phyloP scores from a whole-genome alignment of 2,329 filamentous ascomycete genomes.

The Pseudovirgaria hyperparasitica region DNA sequence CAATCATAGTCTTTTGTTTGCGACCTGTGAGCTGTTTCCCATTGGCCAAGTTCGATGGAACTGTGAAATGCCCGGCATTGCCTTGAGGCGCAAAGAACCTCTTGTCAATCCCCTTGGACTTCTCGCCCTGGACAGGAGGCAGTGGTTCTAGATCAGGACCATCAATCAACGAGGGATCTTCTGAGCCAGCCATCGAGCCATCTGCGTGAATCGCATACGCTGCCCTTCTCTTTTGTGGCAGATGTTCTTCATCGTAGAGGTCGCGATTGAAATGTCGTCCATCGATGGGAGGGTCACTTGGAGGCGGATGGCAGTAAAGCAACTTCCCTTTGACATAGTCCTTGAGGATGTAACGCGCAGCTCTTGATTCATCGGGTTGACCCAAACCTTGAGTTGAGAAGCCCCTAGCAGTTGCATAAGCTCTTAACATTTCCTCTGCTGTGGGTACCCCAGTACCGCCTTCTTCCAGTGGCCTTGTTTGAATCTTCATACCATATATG shows the following conservation, averaged over 20 bases:
- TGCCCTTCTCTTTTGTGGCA: constrained; percentile 68
- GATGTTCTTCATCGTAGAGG: constrained; percentile 70
- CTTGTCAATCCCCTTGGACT: constrained; percentile 68
- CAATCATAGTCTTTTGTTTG: constrained; percentile 69
- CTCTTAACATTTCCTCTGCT: constrained; percentile 68
- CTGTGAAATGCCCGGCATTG: constrained; percentile 52
- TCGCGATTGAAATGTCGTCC: constrained; percentile 71
- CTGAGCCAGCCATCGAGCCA: constrained; percentile 21
- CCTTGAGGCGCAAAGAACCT: constrained; percentile 69
- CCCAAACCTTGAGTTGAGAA: constrained; percentile 84
- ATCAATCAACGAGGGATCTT: constrained; percentile 29
- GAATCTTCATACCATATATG: constrained; percentile 84
- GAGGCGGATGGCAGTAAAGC: constrained; percentile 81
- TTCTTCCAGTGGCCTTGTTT: constrained; percentile 70
- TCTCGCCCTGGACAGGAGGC: constrained; percentile 44
- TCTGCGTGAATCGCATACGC: constrained; percentile 42
- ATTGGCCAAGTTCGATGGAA: constrained; percentile 67
- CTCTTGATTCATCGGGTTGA: constrained; percentile 85
- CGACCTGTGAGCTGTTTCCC: constrained; percentile 65
- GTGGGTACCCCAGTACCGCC: constrained; percentile 82
- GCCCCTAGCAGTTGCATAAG: constrained; percentile 79
- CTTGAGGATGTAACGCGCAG: constrained; percentile 80
- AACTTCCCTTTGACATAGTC: constrained; percentile 97
- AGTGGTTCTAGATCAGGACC: constrained; percentile 35
- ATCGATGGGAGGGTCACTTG: constrained; percentile 51